Conservation (phyloP, 495 filamentous ascomycete species). For the Glutinoglossum americanum region DNA sequence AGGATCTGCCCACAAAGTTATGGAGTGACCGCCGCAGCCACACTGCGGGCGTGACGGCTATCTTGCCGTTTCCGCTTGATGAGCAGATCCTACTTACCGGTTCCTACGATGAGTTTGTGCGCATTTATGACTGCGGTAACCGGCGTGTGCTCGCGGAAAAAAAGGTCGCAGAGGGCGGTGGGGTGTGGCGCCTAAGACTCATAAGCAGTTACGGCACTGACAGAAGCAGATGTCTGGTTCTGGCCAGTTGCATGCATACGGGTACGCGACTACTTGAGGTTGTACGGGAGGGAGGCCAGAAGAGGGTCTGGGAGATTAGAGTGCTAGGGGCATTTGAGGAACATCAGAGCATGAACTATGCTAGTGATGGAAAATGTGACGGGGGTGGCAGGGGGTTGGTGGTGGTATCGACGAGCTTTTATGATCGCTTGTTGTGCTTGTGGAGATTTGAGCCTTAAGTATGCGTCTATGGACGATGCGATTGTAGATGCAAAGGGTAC, state of each 20-base stretch:
- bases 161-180: conserved; percentile 53
- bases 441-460: conserved; percentile 32
- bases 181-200: conserved; percentile 73
- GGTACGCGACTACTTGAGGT: conserved; percentile 50
- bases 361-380: conserved; percentile 42
- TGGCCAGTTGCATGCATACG: conserved; percentile 89
- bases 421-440: conserved; percentile 61
- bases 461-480: not conserved
- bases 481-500: not conserved
- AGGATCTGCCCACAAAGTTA: conserved; percentile 1
- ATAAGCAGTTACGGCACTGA: conserved; percentile 15
- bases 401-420: conserved; percentile 72
- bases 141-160: conserved; percentile 34
- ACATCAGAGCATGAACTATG: conserved; percentile 93
- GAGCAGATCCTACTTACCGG: conserved; percentile 52
- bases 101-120: conserved; percentile 74
- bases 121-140: conserved; percentile 33
- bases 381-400: conserved; percentile 15
- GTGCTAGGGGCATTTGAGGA: conserved; percentile 59
- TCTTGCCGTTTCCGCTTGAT: conserved; percentile 38
- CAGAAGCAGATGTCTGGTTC: conserved; percentile 18
- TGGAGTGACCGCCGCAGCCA: conserved; percentile 33
- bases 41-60: conserved; percentile 69
- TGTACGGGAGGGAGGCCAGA: conserved; percentile 7
- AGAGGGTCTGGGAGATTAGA: conserved; percentile 34